Evolutionary conservation across 768 basidiomycete species (phyloP), one percentile per base, ranked within the genome.

Genomic region (Ramaria rubella): DNA sequence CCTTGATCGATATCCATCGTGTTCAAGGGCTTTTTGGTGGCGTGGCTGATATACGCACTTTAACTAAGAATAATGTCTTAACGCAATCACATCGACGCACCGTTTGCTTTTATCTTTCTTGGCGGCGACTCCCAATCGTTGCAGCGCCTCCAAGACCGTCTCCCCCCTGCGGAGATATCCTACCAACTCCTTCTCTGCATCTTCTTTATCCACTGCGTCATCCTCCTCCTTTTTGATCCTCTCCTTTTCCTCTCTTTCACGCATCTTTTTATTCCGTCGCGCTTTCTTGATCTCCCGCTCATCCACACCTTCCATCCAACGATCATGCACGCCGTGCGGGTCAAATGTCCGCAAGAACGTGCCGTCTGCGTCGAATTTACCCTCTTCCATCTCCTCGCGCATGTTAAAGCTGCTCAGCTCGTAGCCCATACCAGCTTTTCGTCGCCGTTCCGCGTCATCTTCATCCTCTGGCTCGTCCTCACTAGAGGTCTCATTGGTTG

Each of bases 301-400:
- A 63, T 86, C 86, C 33, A 94, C 61, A 29, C 72, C 73, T n/a
- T 93, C 90, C 82, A 99, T 87, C 96, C 96, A 99, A 31, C 81
- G 81, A 70, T 99, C 96, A 68, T 99, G 94, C 36, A 87, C 81
- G 24, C 86, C 91, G 66, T 94, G 87, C 1, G 89, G 90, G 69
- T 99, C 96, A 67, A 86, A 85, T 11, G 86, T 79, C 61, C 87
- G 85, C 49, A 89, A 83, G 67, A 93, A 92, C 64, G 71, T 87
- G 46, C 96, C 96, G 66, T 98, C 95, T 58, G 88, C 89, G 4
- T 90, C 86, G 74, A 99, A 97, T 67, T 93, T 91, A 36, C 96
- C 96, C 72, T 98, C 95, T 66, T 92, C 87, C 87, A 98, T 94
- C 77, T 99, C 96, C 64, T 91, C 87, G 61, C 94, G 86, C 95